Conservation (phyloP, 345 rosid genomes). For the Angophora floribunda region DNA sequence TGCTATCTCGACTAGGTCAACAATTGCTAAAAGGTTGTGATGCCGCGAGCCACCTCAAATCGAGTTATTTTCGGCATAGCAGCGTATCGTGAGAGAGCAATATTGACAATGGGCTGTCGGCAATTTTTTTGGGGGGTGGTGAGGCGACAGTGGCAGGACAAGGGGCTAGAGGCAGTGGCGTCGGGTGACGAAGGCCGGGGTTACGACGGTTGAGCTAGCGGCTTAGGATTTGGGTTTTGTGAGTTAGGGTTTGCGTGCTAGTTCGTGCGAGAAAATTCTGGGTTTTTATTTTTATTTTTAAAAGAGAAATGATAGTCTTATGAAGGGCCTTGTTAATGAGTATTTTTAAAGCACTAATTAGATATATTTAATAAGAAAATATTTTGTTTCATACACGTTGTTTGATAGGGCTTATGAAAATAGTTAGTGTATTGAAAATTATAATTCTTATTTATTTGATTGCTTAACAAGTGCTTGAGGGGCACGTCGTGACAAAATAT, state of each 20-base stretch:
- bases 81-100: background rate
- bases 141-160: background rate
- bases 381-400: background rate
- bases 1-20: background rate
- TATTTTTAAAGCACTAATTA: background rate
- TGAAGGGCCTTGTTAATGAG: background rate
- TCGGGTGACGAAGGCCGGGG: background rate
- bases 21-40: background rate
- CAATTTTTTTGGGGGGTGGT: too few relatives aligned
- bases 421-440: background rate
- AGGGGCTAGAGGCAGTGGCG: background rate
- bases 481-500: background rate
- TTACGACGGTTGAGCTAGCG: background rate
- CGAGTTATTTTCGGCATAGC: background rate
- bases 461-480: background rate
- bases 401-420: background rate
- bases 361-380: background rate
- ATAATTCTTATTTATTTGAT: background rate
- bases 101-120: background rate
- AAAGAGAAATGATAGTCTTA: background rate
- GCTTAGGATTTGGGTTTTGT: background rate
- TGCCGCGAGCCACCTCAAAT: background rate
- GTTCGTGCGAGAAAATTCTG: background rate
- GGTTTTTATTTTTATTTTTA: background rate
- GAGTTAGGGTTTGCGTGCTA: background rate